Percentiles rank a stretch among this genome's conserved stretches.
Conservation (phyloP, 768 basidiomycete species). For the Leccinum variicolor region DNA sequence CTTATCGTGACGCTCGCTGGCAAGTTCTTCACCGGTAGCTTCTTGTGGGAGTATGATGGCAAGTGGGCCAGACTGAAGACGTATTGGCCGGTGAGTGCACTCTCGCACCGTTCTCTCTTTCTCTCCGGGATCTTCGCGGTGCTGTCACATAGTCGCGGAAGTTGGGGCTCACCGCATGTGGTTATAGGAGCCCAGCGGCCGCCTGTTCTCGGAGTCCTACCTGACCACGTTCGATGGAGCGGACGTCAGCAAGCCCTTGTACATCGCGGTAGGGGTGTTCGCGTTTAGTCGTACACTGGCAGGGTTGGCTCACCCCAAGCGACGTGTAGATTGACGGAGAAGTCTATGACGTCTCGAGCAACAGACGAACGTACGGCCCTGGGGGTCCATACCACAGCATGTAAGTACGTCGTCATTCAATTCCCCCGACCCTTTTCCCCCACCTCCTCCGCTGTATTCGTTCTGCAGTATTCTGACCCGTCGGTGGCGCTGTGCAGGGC, state of each 20-base stretch:
- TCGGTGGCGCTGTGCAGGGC: constrained; percentile 45
- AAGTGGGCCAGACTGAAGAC: constrained; percentile 59
- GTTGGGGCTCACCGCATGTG: neutral
- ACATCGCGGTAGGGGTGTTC: constrained; percentile 66
- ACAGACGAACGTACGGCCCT: constrained; percentile 75
- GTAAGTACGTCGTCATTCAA: constrained; percentile 33
- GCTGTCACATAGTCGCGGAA: neutral
- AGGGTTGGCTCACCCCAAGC: constrained; percentile 7
- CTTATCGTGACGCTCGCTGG: constrained; percentile 60
- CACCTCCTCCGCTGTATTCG: neutral
- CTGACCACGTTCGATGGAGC: constrained; percentile 71
- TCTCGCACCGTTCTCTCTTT: neutral
- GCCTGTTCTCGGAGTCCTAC: constrained; percentile 69
- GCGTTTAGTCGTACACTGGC: constrained; percentile 2
- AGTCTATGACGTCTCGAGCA: constrained; percentile 88
- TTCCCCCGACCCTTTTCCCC: neutral
- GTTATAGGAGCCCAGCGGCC: constrained; percentile 48
- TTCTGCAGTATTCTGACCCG: constrained; percentile 20
- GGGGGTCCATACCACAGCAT: constrained; percentile 81
- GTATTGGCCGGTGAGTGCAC: constrained; percentile 56
- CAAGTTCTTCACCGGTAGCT: constrained; percentile 85
- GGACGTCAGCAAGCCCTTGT: constrained; percentile 64
- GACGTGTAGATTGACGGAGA: constrained; percentile 77
- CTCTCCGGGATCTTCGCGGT: neutral
- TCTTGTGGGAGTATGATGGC: constrained; percentile 76